These are phyloP conservation scores for Vaccinium myrtillus DNA, from an alignment of 148 eudicot species.

Conservation along the genomic window DNA sequence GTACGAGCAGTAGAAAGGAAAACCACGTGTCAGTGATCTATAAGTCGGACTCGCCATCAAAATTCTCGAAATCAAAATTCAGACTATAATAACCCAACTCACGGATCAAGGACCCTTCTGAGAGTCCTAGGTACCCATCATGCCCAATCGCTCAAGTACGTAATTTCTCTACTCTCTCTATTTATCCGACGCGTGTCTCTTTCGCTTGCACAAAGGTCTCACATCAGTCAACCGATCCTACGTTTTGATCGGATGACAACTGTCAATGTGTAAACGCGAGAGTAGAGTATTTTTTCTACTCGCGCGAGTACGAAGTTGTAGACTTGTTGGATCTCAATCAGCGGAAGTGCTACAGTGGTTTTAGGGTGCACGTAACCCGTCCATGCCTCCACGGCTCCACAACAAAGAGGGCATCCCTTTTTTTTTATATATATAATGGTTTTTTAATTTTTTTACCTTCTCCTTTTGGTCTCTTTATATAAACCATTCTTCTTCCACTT, in stretches of 20 bases:
- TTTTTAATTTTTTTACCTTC: not conserved
- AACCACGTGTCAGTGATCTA: constrained; percentile 19
- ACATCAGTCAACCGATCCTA: not conserved
- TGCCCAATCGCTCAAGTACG: not conserved
- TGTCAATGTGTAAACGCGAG: not conserved
- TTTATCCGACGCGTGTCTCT: not conserved
- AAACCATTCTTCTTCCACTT: not conserved
- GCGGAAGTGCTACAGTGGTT: not conserved
- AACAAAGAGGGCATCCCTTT: not conserved
- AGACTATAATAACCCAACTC: too few relatives aligned
- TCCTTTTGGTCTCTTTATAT: not conserved
- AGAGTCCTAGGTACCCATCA: not conserved
- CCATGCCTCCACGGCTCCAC: not conserved
- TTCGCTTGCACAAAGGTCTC: not conserved
- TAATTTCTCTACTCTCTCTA: not conserved
- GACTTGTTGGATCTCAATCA: not conserved
- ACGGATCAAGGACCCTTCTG: not conserved
- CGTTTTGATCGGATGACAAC: not conserved
- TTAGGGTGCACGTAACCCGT: not conserved
- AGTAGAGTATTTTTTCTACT: not conserved
- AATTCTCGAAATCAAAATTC: not conserved
- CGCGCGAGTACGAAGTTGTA: not conserved
- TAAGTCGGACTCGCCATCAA: not conserved
- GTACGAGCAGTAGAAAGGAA: too few relatives aligned
- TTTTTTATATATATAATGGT: too few relatives aligned